These are phyloP conservation scores for Dissophora globulifera DNA, from an alignment of 192 early-diverging fungal species.

Conservation along the genomic window DNA sequence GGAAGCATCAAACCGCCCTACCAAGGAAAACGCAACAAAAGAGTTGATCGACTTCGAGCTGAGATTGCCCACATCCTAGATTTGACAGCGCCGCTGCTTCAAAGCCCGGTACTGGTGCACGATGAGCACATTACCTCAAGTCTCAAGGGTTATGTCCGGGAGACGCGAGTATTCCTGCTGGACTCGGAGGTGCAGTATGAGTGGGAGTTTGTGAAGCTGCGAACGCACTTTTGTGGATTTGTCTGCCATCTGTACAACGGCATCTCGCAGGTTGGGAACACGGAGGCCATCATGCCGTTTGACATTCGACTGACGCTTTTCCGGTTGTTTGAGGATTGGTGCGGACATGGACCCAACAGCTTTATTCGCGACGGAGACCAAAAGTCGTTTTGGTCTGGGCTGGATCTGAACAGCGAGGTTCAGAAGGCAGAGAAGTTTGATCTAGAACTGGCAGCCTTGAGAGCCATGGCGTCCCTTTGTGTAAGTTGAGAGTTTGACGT, in stretches of 20 bases:
- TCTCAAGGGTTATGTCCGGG: constrained; percentile 80
- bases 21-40: constrained; percentile 67
- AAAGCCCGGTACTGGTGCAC: constrained; percentile 62
- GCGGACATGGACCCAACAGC: constrained; percentile 78
- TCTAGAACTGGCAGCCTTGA: constrained; percentile 82
- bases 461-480: constrained; percentile 91
- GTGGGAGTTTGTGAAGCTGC: constrained; percentile 88
- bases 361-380: constrained; percentile 64
- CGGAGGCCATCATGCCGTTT: constrained; percentile 73
- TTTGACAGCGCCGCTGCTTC: constrained; percentile 73
- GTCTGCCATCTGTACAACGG: constrained; percentile 87
- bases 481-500: too few relatives aligned
- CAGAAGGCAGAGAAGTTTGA: constrained; percentile 83
- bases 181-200: constrained; percentile 82
- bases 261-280: constrained; percentile 59
- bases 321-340: constrained; percentile 92
- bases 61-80: constrained; percentile 79
- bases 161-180: constrained; percentile 79
- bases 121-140: constrained; percentile 71
- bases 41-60: constrained; percentile 74
- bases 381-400: constrained; percentile 71
- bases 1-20: constrained; percentile 57
- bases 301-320: constrained; percentile 83
- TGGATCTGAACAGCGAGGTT: constrained; percentile 71
- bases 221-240: constrained; percentile 90